Conservation (phyloP, 1,139 yeast species). For the Yamadazyma mexicana region DNA sequence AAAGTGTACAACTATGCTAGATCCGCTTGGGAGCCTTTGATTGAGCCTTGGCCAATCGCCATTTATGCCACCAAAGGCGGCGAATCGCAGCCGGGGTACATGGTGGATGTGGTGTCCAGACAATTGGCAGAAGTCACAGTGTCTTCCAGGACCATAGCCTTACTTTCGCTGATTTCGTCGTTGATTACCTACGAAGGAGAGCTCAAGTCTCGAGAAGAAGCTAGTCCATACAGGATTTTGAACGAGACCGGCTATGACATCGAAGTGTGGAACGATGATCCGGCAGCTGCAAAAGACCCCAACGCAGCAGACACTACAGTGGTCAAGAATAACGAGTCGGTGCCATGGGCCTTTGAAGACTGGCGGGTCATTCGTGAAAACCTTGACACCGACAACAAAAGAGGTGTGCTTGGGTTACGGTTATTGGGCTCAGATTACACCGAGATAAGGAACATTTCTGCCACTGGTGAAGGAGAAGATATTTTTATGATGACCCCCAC, state of each 20-base stretch:
- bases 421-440: constrained; percentile 57
- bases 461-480: constrained; percentile 84
- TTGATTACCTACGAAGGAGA: constrained; percentile 56
- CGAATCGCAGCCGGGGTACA: constrained; percentile 48
- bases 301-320: constrained; percentile 16
- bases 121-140: constrained; percentile 77
- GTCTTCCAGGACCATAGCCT: constrained; percentile 78
- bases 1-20: constrained; percentile 89
- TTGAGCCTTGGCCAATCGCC: constrained; percentile 86
- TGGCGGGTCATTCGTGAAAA: constrained; percentile 87
- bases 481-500: constrained; percentile 68
- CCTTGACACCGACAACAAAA: constrained; percentile 62
- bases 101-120: constrained; percentile 67
- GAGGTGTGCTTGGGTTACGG: constrained; percentile 61
- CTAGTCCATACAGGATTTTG: constrained; percentile 75
- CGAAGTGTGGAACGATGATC: constrained; percentile 70
- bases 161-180: constrained; percentile 65
- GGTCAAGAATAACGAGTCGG: constrained; percentile 50
- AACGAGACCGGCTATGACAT: constrained; percentile 86
- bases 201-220: constrained; percentile 70
- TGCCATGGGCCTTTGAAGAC: constrained; percentile 93
- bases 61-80: constrained; percentile 59
- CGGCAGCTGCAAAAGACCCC: constrained; percentile 12
- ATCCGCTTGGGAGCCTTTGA: constrained; percentile 94
- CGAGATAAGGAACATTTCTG: constrained; percentile 56